Percentiles rank a stretch among this genome's conserved stretches.
Conservation (phyloP, 352 stramenopile species). For the Phytophthora kernoviae region DNA sequence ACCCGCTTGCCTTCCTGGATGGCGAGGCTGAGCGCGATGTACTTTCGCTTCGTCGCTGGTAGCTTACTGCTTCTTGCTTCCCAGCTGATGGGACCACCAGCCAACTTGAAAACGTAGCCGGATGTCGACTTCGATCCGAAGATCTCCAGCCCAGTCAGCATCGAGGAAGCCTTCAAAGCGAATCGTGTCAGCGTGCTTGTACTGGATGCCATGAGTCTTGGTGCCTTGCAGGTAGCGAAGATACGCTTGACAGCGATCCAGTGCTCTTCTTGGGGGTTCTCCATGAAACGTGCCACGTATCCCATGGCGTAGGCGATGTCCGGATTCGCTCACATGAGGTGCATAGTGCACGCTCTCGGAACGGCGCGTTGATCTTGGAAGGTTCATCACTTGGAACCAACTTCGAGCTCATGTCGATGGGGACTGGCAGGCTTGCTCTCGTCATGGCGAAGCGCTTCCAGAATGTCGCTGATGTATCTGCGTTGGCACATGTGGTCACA, state of each 20-base stretch:
- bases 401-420: slow-evolving; percentile 2
- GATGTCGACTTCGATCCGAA: slow-evolving; percentile 15
- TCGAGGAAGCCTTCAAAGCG: slow-evolving; percentile 17
- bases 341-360: slow-evolving; percentile 6
- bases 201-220: slow-evolving; percentile 19
- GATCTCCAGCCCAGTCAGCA: slow-evolving; percentile 16
- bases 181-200: slow-evolving; percentile 4
- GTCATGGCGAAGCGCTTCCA: slow-evolving; percentile 24
- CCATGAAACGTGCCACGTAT: slow-evolving; percentile 6
- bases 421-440: slow-evolving; percentile 7
- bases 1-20: no score
- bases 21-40: no score
- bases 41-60: no score
- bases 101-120: slow-evolving; percentile 8
- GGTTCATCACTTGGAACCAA: slow-evolving; percentile 1
- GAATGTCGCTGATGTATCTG: slow-evolving; percentile 8
- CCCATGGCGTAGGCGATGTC: neutral
- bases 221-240: slow-evolving; percentile 24
- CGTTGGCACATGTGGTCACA: slow-evolving; percentile 3
- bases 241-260: slow-evolving; percentile 17
- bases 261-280: slow-evolving; percentile 10
- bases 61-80: no score
- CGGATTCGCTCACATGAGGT: slow-evolving; percentile 1
- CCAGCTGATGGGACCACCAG: neutral
- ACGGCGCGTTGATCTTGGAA: neutral